These are phyloP conservation scores for Candida pseudoglaebosa DNA, from an alignment of 805 yeast genomes.

Conservation along the genomic window DNA sequence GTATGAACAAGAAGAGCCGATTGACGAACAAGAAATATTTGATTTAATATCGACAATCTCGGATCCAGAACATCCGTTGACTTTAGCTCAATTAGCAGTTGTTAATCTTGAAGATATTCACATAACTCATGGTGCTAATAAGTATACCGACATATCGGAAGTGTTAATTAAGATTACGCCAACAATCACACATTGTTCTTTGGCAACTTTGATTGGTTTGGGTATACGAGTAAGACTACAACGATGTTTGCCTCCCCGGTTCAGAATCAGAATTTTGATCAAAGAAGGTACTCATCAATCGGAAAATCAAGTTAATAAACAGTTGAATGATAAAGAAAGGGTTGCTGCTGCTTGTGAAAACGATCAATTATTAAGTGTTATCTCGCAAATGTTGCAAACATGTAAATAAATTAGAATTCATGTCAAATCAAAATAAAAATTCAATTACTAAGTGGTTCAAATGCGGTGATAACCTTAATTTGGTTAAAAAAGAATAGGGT, in stretches of 20 bases:
- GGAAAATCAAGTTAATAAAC: slow-evolving; percentile 93
- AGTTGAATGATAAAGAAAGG: slow-evolving; percentile 93
- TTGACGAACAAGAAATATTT: slow-evolving; percentile 87
- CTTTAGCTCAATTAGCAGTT: slow-evolving; percentile 91
- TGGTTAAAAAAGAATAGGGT: too few relatives aligned
- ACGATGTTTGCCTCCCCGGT: slow-evolving; percentile 80
- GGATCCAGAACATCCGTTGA: slow-evolving; percentile 97
- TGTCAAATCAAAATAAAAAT: background rate
- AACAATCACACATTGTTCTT: slow-evolving; percentile 94
- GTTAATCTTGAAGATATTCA: slow-evolving; percentile 79
- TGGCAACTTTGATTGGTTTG: slow-evolving; percentile 92
- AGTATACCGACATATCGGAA: slow-evolving; percentile 52
- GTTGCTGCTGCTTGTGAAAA: slow-evolving; percentile 99
- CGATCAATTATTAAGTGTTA: slow-evolving; percentile 84
- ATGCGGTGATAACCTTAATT: too few relatives aligned
- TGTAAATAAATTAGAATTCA: slow-evolving; percentile 41
- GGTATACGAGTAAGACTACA: slow-evolving; percentile 92
- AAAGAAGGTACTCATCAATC: slow-evolving; percentile 95
- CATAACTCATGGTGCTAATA: slow-evolving; percentile 53
- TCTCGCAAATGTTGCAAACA: slow-evolving; percentile 85
- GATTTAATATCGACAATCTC: slow-evolving; percentile 82
- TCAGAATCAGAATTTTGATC: slow-evolving; percentile 70
- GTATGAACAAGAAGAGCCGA: slow-evolving; percentile 49
- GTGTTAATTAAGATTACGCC: slow-evolving; percentile 88
- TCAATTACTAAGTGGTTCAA: too few relatives aligned